Conservation (phyloP, 371 early-diverging fungal species). For the Choanephora cucurbitarum region DNA sequence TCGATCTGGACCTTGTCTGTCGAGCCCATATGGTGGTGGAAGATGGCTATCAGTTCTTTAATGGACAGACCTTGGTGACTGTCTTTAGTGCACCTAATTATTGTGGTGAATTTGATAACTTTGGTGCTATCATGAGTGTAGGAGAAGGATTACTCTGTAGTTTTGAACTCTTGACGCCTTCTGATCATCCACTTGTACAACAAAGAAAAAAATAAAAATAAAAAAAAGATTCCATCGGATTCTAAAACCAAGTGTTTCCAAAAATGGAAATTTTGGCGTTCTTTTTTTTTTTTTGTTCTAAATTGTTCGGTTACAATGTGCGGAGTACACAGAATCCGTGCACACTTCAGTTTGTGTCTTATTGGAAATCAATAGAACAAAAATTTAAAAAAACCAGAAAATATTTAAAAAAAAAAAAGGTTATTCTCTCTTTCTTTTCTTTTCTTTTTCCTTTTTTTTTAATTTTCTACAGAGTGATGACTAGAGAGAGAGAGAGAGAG, state of each 20-base stretch:
- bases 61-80: slow-evolving; percentile 88
- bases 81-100: slow-evolving; percentile 98
- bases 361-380: not conserved
- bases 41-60: slow-evolving; percentile 98
- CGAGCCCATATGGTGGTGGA: slow-evolving; percentile 97
- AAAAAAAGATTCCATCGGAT: no score
- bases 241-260: no score
- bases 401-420: not conserved
- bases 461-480: not conserved
- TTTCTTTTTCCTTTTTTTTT: not conserved
- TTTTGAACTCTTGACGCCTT: slow-evolving; percentile 58
- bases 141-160: slow-evolving; percentile 89
- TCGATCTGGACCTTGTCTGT: slow-evolving; percentile 92
- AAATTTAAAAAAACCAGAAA: not conserved
- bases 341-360: not conserved
- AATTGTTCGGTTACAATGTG: slow-evolving; percentile 22
- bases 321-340: not conserved
- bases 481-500: no score
- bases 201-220: slow-evolving; percentile 4
- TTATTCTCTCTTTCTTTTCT: not conserved
- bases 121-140: slow-evolving; percentile 94
- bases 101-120: slow-evolving; percentile 97
- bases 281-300: slow-evolving; percentile 4
- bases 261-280: slow-evolving; percentile 5
- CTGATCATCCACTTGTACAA: slow-evolving; percentile 33